Percentiles rank a stretch among this genome's conserved stretches.
Evolutionary conservation across 2,329 filamentous ascomycete species (phyloP).

Genomic region (Aspergillus awamori): DNA sequence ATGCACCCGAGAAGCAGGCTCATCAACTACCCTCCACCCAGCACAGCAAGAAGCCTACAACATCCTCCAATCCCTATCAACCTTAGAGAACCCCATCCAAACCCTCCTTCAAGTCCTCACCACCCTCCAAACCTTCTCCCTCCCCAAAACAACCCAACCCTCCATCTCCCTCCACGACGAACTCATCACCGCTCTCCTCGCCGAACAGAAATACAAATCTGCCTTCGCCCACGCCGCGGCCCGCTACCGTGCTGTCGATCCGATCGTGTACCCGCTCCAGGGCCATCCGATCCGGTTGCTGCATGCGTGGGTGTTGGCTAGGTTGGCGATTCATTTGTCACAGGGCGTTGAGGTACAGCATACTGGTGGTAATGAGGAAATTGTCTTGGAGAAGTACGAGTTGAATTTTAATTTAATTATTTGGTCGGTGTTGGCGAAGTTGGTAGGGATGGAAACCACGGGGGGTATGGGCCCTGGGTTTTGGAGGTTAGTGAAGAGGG

Average conservation of each 20-base stretch:
- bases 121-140: slow-evolving; percentile 38
- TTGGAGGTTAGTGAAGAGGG: slow-evolving; percentile 27
- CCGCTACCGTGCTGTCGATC: slow-evolving; percentile 55
- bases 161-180: slow-evolving; percentile 58
- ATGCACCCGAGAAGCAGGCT: slow-evolving; percentile 41
- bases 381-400: slow-evolving; percentile 26
- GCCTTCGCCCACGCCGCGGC: slow-evolving; percentile 57
- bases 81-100: slow-evolving; percentile 29
- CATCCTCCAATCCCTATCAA: not conserved
- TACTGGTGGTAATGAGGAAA: slow-evolving; percentile 14
- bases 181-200: slow-evolving; percentile 54
- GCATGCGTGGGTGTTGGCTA: slow-evolving; percentile 43
- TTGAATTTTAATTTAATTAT: slow-evolving; percentile 37
- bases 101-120: slow-evolving; percentile 44
- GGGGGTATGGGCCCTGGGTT: slow-evolving; percentile 38
- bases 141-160: slow-evolving; percentile 58
- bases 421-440: slow-evolving; percentile 37
- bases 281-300: slow-evolving; percentile 60
- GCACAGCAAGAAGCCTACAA: slow-evolving; percentile 1
- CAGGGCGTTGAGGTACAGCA: slow-evolving; percentile 26
- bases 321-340: slow-evolving; percentile 32
- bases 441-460: slow-evolving; percentile 28
- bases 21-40: slow-evolving; percentile 17
- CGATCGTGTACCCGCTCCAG: slow-evolving; percentile 51
- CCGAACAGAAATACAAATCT: slow-evolving; percentile 44